phyloP scores from a whole-genome alignment of 1,139 yeast species.

The Eremothecium sinecaudum region DNA sequence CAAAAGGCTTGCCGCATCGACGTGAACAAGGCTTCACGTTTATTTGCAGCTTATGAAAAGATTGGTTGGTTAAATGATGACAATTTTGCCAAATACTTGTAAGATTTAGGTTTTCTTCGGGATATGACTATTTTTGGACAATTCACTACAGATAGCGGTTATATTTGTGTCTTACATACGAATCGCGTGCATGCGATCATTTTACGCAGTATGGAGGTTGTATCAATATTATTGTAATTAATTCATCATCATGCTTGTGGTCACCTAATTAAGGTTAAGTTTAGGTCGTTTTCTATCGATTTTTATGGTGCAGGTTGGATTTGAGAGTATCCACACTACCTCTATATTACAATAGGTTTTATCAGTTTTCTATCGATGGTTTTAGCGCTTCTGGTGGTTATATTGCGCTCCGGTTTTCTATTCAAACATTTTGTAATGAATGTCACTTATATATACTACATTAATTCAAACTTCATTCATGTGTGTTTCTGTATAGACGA shows the following conservation, averaged over 20 bases:
- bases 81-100: constrained; percentile 49
- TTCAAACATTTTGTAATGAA: constrained; percentile 1
- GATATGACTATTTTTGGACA: constrained; percentile 5
- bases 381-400: not conserved
- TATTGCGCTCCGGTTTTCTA: constrained; percentile 7
- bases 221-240: no score
- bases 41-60: constrained; percentile 87
- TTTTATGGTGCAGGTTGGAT: no score
- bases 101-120: constrained; percentile 12
- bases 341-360: no score
- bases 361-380: no score
- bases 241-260: no score
- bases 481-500: constrained; percentile 5
- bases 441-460: not conserved
- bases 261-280: no score
- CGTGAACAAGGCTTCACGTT: constrained; percentile 88
- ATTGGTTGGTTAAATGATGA: constrained; percentile 90
- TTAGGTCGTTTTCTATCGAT: no score
- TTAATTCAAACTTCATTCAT: not conserved
- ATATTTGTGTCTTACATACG: no score
- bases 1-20: constrained; percentile 96
- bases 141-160: no score
- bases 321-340: no score
- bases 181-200: no score
- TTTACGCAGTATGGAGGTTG: no score